These are phyloP conservation scores for Macrocystidia cucumis DNA, from an alignment of 1,284 basidiomycete species.

Conservation along the genomic window DNA sequence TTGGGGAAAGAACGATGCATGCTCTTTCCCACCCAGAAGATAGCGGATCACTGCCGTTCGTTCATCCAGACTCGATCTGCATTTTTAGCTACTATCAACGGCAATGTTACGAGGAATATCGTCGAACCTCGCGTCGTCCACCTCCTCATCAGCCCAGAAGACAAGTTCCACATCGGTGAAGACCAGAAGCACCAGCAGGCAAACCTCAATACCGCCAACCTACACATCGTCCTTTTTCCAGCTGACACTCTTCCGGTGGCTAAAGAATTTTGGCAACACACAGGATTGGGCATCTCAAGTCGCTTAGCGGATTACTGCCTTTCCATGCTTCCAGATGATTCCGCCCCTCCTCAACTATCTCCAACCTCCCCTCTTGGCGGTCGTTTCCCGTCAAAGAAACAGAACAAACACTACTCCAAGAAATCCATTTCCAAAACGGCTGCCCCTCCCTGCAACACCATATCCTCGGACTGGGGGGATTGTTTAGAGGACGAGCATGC, in stretches of 20 bases:
- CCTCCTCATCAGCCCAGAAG: constrained; percentile 64
- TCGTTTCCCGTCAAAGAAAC: constrained; percentile 31
- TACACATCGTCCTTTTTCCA: constrained; percentile 82
- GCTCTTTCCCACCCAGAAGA: constrained; percentile 67
- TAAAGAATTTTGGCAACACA: constrained; percentile 96
- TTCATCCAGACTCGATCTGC: constrained; percentile 60
- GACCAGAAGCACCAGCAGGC: constrained; percentile 13
- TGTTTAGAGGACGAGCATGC: constrained; percentile 41
- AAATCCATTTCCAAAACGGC: constrained; percentile 23
- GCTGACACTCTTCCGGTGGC: constrained; percentile 59
- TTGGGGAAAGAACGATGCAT: constrained; percentile 65
- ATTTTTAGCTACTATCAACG: too few species aligned
- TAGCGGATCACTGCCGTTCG: constrained; percentile 68
- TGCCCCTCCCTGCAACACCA: constrained; percentile 7
- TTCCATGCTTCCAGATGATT: constrained; percentile 44
- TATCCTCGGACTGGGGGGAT: constrained; percentile 16
- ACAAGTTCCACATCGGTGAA: constrained; percentile 23
- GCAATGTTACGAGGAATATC: constrained; percentile 28
- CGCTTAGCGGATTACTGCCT: constrained; percentile 83
- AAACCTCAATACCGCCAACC: constrained; percentile 27
- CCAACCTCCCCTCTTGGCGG: constrained; percentile 19
- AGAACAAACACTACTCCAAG: constrained; percentile 60
- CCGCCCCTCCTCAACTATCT: constrained; percentile 15
- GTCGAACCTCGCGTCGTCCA: constrained; percentile 67
- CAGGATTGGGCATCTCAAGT: constrained; percentile 86